Conservation (phyloP, 163 green algal species). For the Prototheca cutis region DNA sequence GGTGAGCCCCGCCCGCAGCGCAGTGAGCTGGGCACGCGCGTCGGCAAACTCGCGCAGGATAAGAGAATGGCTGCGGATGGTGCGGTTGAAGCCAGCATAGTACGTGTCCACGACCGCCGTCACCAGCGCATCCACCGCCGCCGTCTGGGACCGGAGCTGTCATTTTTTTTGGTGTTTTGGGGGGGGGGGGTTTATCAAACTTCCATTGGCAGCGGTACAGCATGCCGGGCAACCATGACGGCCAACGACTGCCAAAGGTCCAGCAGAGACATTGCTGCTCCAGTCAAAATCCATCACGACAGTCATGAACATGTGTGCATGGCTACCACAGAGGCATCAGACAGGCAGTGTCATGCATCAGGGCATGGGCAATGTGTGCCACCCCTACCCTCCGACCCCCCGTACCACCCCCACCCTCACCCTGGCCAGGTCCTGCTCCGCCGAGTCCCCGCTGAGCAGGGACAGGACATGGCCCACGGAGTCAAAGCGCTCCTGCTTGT, state of each 20-base stretch:
- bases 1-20: conserved; percentile 42
- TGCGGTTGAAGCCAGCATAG: conserved; percentile 76
- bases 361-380: too few relatives aligned
- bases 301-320: too few relatives aligned
- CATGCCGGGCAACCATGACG: too few relatives aligned
- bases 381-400: neutral
- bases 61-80: conserved; percentile 85
- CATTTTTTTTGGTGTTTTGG: too few relatives aligned
- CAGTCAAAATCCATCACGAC: too few relatives aligned
- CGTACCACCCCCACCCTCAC: conserved; percentile 16
- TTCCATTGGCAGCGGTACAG: too few relatives aligned
- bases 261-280: too few relatives aligned
- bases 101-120: conserved; percentile 71
- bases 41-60: conserved; percentile 70
- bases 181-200: too few relatives aligned
- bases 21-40: conserved; percentile 31
- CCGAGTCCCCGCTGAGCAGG: conserved; percentile 53
- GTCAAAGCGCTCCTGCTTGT: conserved; percentile 62
- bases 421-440: conserved; percentile 48
- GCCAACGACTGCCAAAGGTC: too few relatives aligned
- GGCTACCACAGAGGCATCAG: too few relatives aligned
- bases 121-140: conserved; percentile 58
- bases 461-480: conserved; percentile 65
- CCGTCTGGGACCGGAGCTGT: conserved; percentile 54
- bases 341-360: too few relatives aligned